These are phyloP conservation scores for Candolleomyces efflorescens DNA, from an alignment of 768 basidiomycete species.

Conservation along the genomic window DNA sequence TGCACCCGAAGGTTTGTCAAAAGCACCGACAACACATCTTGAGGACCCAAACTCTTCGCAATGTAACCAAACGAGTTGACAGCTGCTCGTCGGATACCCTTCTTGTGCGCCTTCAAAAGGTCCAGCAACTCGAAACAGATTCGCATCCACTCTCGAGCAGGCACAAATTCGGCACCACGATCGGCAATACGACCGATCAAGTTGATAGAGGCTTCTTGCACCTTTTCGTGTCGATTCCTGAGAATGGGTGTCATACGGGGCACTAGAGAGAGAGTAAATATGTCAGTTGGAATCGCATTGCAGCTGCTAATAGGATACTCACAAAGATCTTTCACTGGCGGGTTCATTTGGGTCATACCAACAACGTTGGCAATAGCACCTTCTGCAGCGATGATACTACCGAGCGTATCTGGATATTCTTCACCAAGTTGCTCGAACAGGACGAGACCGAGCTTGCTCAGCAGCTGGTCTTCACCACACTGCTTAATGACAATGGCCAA, in stretches of 20 bases:
- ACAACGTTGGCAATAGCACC: slow-evolving; percentile 99
- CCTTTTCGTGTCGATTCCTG: slow-evolving; percentile 98
- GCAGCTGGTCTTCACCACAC: slow-evolving; percentile 92
- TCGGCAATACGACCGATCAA: slow-evolving; percentile 99
- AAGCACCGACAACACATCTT: slow-evolving; percentile 94
- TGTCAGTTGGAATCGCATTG: background rate
- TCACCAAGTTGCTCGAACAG: slow-evolving; percentile 98
- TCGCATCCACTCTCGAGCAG: slow-evolving; percentile 99
- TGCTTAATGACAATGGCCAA: slow-evolving; percentile 98
- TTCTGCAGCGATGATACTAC: slow-evolving; percentile 98
- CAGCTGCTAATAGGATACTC: slow-evolving; percentile 34
- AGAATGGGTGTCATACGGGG: slow-evolving; percentile 99
- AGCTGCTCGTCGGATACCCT: slow-evolving; percentile 96
- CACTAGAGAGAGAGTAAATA: slow-evolving; percentile 46
- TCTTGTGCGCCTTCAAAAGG: slow-evolving; percentile 97
- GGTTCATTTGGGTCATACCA: slow-evolving; percentile 99
- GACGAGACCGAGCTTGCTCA: slow-evolving; percentile 95
- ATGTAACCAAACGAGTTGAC: slow-evolving; percentile 99
- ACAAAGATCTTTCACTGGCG: slow-evolving; percentile 98
- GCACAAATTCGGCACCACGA: slow-evolving; percentile 98
- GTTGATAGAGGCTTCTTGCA: slow-evolving; percentile 99
- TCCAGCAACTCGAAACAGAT: slow-evolving; percentile 98
- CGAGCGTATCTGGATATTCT: slow-evolving; percentile 98
- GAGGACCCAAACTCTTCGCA: slow-evolving; percentile 98
- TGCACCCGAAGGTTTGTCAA: slow-evolving; percentile 96